These are phyloP conservation scores for Lodderomyces pseudojiufengensis DNA, from an alignment of 1,139 yeast species.

Conservation along the genomic window DNA sequence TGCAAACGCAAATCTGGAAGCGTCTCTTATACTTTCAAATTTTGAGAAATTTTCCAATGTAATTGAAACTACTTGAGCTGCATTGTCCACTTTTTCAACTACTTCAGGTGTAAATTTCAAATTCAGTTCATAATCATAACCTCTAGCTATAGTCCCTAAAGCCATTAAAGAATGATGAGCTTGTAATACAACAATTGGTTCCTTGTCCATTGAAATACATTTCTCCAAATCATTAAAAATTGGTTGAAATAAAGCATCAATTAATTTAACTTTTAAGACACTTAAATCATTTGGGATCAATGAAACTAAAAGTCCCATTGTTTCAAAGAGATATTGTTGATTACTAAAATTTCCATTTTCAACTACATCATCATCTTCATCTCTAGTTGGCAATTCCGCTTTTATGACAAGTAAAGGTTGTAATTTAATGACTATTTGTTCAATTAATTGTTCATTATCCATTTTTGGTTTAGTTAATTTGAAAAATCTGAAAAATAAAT, in stretches of 20 bases:
- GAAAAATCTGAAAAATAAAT: conserved; percentile 76
- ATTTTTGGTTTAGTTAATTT: conserved; percentile 66
- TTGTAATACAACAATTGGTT: conserved; percentile 54
- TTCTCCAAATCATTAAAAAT: conserved; percentile 70
- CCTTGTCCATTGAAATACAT: conserved; percentile 45
- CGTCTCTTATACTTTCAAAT: conserved; percentile 72
- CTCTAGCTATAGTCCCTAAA: conserved; percentile 84
- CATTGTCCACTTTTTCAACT: conserved; percentile 57
- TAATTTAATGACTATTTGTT: conserved; percentile 36
- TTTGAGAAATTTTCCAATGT: conserved; percentile 74
- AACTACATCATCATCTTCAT: conserved; percentile 51
- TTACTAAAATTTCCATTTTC: conserved; percentile 65
- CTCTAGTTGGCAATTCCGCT: conserved; percentile 51
- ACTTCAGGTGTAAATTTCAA: conserved; percentile 31
- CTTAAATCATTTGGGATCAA: conserved; percentile 27
- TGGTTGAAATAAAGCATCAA: conserved; percentile 72
- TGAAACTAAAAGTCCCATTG: conserved; percentile 65
- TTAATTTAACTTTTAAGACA: conserved; percentile 42
- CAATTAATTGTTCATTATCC: conserved; percentile 27
- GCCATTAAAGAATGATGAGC: conserved; percentile 88
- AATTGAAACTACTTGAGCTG: conserved; percentile 79
- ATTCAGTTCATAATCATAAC: conserved; percentile 53
- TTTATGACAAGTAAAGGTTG: conserved; percentile 55
- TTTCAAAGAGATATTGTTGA: conserved; percentile 81
- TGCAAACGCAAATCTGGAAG: conserved; percentile 83